Base-by-base conservation (phyloP, 257 asterid genomes). In the Thymus quinquecostatus region DNA sequence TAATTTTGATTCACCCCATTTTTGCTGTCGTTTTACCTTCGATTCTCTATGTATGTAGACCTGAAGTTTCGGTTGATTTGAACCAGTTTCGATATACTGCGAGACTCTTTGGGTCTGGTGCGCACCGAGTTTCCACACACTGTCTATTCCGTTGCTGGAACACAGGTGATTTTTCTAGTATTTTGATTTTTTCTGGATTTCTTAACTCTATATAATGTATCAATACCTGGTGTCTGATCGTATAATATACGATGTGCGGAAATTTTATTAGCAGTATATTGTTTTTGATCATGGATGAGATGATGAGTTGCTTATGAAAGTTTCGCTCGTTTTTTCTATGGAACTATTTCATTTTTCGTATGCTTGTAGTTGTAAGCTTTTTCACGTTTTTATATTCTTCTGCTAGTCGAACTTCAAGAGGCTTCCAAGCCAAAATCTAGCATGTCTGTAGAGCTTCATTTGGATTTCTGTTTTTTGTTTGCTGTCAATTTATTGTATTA, bases 101-200 rank as follows among this genome's bases (percentile, higher is more conserved):
- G 85, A 0, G 99, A 95, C 79, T 82, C 93, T 0, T 80, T 95
- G 79, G 97, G 98, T 56, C 64, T 95, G 82, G 89, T 89, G 70
- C 95, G 99, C 48, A 84, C 97, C 0, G 96, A 89, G 71, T 94
- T 94, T 72, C 96, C 99, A 6, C 98, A 94, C 72, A 84, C 97
- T 1, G 80, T 84, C 5, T 92, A 86, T 65, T 88, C 97, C 10
- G 80, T 92, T 50, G 88, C 98, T 6, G 99, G 99, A 69, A 89
- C 99, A 12, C 99, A 95, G 86, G 98, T 90, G 66, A 84, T 79
- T 38, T 4, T 38, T 32, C 44, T 48, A 38, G 47, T 60, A 3
- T 48, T 58, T 75, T 43, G 60, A 33, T 27, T 72, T 54, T 57
- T 11, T 12, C 54, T 2, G 2, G n/a, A 48, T 10, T 0, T 50